These are phyloP conservation scores for Pseudopithomyces chartarum DNA, from an alignment of 2,329 filamentous ascomycete genomes.

Conservation along the genomic window DNA sequence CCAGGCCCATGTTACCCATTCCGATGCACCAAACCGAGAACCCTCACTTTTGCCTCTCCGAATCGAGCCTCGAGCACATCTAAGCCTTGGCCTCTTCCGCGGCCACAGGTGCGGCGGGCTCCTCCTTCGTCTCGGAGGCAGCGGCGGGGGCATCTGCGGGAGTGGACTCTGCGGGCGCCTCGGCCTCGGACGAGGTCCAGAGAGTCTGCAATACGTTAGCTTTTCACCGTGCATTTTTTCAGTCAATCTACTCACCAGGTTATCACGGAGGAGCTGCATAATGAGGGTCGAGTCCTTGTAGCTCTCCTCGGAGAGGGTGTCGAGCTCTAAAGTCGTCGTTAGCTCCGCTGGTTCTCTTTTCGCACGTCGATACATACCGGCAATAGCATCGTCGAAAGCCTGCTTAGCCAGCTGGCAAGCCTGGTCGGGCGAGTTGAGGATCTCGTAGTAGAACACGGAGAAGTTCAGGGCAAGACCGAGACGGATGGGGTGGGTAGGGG, in stretches of 20 bases:
- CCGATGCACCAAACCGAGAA: conserved; percentile 41
- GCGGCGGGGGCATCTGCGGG: conserved; percentile 61
- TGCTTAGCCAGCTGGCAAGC: conserved; percentile 98
- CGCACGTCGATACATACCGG: conserved; percentile 57
- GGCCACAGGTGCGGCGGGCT: conserved; percentile 46
- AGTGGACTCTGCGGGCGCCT: conserved; percentile 67
- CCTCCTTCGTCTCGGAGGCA: conserved; percentile 57
- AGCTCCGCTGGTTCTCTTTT: conserved; percentile 11
- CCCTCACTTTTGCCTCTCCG: conserved; percentile 41
- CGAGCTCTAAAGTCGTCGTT: conserved; percentile 69
- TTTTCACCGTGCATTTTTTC: not conserved
- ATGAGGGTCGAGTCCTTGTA: conserved; percentile 99
- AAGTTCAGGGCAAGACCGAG: conserved; percentile 93
- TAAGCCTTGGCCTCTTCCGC: conserved; percentile 69
- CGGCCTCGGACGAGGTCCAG: conserved; percentile 98
- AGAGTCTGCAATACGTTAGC: conserved; percentile 71
- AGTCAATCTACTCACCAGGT: conserved; percentile 66
- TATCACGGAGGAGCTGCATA: conserved; percentile 98
- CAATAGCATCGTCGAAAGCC: conserved; percentile 95
- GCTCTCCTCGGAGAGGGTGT: conserved; percentile 96
- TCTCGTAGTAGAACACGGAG: conserved; percentile 99
- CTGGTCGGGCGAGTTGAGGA: conserved; percentile 96
- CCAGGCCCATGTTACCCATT: conserved; percentile 34
- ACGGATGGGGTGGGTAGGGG: conserved; percentile 90
- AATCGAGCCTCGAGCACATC: conserved; percentile 22